phyloP scores from a whole-genome alignment of 495 filamentous ascomycete species.

The Thozetella sp. region DNA sequence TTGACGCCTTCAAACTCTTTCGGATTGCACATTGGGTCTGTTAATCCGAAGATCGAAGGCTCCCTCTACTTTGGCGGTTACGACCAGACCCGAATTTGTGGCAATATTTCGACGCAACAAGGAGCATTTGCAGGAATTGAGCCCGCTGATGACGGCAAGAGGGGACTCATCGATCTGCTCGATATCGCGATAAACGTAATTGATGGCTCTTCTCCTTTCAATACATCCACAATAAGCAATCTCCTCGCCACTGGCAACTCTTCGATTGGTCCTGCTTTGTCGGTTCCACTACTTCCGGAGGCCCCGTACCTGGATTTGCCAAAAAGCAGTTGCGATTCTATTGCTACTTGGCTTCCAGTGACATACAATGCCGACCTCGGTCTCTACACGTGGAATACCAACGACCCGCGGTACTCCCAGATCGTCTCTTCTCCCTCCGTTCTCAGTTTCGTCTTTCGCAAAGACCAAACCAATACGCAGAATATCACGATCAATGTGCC shows the following conservation, averaged over 20 bases:
- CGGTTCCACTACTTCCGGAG: neutral
- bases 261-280: neutral
- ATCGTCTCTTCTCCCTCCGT: conserved; percentile 50
- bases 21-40: conserved; percentile 55
- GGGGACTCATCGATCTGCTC: neutral
- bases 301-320: conserved; percentile 53
- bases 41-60: conserved; percentile 31
- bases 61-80: conserved; percentile 54
- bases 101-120: neutral
- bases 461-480: conserved; percentile 18
- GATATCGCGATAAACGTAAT: neutral
- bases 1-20: neutral
- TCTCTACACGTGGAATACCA: conserved; percentile 54
- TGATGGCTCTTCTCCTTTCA: neutral
- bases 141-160: too few relatives aligned
- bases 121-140: neutral
- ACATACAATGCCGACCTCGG: conserved; percentile 34
- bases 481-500: conserved; percentile 55
- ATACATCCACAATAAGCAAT: neutral
- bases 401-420: conserved; percentile 33
- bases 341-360: conserved; percentile 47
- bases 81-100: conserved; percentile 41
- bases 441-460: conserved; percentile 49
- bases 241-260: neutral
- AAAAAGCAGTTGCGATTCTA: conserved; percentile 47